These are phyloP conservation scores for Venturiaceae sp. DNA, from an alignment of 2,329 filamentous ascomycete genomes.

Conservation along the genomic window DNA sequence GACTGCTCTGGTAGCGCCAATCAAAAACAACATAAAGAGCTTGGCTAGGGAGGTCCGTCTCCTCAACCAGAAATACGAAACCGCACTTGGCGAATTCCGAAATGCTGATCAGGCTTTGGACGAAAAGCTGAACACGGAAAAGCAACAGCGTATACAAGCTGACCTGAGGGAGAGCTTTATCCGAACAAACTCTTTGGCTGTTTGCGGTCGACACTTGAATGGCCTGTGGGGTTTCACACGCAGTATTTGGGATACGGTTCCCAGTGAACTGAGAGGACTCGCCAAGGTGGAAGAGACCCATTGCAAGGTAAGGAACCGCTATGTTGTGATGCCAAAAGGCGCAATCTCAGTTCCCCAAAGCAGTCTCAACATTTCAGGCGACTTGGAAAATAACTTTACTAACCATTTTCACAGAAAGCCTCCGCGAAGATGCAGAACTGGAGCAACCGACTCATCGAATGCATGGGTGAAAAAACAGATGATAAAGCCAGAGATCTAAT, in stretches of 20 bases:
- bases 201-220: neutral
- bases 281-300: neutral
- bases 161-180: neutral
- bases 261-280: neutral
- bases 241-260: neutral
- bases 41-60: neutral
- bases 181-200: neutral
- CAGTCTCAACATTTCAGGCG: neutral
- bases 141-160: neutral
- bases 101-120: neutral
- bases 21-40: neutral
- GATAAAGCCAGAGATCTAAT: neutral
- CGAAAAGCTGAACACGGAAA: neutral
- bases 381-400: neutral
- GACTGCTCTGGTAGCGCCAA: too few species aligned
- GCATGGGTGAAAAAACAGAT: neutral
- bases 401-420: neutral
- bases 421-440: neutral
- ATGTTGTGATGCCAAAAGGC: too few species aligned
- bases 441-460: neutral
- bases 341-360: neutral
- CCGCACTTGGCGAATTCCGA: neutral
- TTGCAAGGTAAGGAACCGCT: neutral
- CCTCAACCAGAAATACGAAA: neutral
- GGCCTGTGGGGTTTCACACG: neutral